Evolutionary conservation across 1,284 basidiomycete species (phyloP).

Genomic region (Microbotryum silenes-acaulis): DNA sequence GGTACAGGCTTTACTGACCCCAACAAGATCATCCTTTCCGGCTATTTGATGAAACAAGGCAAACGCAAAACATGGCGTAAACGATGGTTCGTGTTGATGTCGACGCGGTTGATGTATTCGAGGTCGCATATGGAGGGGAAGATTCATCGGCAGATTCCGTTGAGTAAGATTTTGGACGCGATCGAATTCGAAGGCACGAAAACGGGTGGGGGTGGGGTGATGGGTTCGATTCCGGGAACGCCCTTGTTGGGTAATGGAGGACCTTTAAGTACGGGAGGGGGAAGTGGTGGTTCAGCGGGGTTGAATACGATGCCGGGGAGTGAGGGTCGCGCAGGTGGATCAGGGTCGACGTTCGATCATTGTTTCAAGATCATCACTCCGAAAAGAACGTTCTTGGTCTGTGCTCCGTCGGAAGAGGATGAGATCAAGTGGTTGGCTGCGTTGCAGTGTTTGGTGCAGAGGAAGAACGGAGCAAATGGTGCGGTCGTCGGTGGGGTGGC

Average conservation of each 20-base stretch:
- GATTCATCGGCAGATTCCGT: constrained; percentile 74
- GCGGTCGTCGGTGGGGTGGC: neutral
- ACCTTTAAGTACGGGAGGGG: no score
- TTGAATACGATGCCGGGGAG: neutral
- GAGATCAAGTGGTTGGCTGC: constrained; percentile 98
- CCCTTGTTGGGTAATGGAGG: neutral
- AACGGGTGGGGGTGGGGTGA: neutral
- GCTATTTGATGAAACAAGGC: constrained; percentile 96
- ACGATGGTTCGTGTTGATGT: constrained; percentile 45
- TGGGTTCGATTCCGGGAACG: no score
- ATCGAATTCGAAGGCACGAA: constrained; percentile 60
- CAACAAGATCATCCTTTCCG: constrained; percentile 65
- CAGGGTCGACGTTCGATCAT: constrained; percentile 41
- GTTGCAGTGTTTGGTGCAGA: constrained; percentile 70
- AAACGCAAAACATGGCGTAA: constrained; percentile 93
- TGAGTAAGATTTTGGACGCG: constrained; percentile 81
- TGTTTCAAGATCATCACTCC: constrained; percentile 96
- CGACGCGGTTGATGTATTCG: constrained; percentile 40
- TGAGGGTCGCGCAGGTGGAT: neutral
- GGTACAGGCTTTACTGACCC: constrained; percentile 13
- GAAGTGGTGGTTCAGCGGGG: no score
- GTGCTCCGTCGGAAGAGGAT: constrained; percentile 93
- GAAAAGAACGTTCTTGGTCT: constrained; percentile 77
- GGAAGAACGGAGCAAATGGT: constrained; percentile 1
- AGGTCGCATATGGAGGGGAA: constrained; percentile 58